These are phyloP conservation scores for Coleophoma cylindrospora DNA, from an alignment of 2,329 filamentous ascomycete genomes.

Conservation along the genomic window DNA sequence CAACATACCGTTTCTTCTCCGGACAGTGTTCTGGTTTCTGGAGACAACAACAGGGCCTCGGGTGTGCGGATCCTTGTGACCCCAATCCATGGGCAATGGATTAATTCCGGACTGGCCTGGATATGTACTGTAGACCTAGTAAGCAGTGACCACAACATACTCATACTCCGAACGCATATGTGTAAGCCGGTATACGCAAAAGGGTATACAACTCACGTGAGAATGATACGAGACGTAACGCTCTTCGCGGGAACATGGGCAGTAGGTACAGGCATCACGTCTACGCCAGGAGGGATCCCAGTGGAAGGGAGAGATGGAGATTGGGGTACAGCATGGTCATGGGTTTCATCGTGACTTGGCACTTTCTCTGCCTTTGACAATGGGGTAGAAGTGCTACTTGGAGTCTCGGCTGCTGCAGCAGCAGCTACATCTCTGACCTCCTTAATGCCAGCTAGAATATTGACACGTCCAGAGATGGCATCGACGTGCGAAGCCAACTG, in stretches of 20 bases:
- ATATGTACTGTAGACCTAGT: constrained; percentile 59
- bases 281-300: constrained; percentile 11
- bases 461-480: constrained; percentile 55
- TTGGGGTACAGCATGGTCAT: constrained; percentile 22
- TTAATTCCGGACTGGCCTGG: constrained; percentile 92
- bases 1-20: constrained; percentile 69
- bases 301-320: constrained; percentile 24
- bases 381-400: constrained; percentile 1
- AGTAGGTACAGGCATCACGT: constrained; percentile 5
- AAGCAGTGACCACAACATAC: background rate
- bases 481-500: constrained; percentile 51
- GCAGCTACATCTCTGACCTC: constrained; percentile 44
- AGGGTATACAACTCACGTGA: constrained; percentile 40
- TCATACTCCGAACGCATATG: too few relatives aligned
- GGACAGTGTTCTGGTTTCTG: constrained; percentile 67
- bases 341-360: constrained; percentile 7
- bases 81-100: constrained; percentile 86
- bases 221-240: constrained; percentile 56
- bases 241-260: constrained; percentile 26
- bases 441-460: constrained; percentile 54
- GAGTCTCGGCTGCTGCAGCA: constrained; percentile 1
- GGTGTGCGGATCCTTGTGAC: constrained; percentile 65
- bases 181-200: background rate
- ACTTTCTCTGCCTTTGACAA: constrained; percentile 2
- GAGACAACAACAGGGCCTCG: constrained; percentile 89